phyloP scores from a whole-genome alignment of 768 basidiomycete species.

The Rhizopogon vinicolor region DNA sequence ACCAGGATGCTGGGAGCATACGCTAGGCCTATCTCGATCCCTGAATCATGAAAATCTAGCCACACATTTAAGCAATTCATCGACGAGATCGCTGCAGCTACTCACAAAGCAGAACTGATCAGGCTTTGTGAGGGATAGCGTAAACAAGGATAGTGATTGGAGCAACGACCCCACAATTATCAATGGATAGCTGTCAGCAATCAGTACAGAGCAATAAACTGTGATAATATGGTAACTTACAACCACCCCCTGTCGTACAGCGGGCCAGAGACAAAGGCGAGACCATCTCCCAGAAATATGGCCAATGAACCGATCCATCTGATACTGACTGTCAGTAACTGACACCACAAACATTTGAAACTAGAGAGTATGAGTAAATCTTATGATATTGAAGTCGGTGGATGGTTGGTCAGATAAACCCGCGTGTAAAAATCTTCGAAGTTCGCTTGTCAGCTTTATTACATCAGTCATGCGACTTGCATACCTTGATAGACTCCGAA shows the following conservation, averaged over 20 bases:
- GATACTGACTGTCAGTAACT: conserved; percentile 19
- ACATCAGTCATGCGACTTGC: background rate
- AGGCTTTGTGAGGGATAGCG: conserved; percentile 20
- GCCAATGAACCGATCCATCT: conserved; percentile 40
- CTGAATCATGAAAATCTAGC: conserved; percentile 40
- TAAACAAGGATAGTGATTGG: conserved; percentile 17
- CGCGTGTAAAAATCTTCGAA: conserved; percentile 27
- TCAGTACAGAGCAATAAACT: conserved; percentile 13
- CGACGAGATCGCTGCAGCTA: background rate
- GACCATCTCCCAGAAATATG: conserved; percentile 30
- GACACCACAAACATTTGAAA: conserved; percentile 17
- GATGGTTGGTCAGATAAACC: conserved; percentile 21
- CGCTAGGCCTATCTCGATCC: conserved; percentile 38
- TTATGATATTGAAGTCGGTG: conserved; percentile 25
- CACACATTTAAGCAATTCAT: background rate
- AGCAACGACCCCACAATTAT: conserved; percentile 11
- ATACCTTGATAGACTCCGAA: conserved; percentile 30
- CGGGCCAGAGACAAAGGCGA: conserved; percentile 24
- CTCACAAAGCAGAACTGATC: conserved; percentile 21
- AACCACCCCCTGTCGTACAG: conserved; percentile 31
- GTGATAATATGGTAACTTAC: conserved; percentile 1
- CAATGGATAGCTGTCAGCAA: background rate
- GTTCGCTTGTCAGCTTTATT: conserved; percentile 1
- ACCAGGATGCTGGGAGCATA: conserved; percentile 40
- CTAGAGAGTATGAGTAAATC: conserved; percentile 18